A percentile compares a stretch with the other conserved stretches of the same genome.
Evolutionary conservation across 345 rosid species (phyloP).

Genomic region (Tarenaya hassleriana): DNA sequence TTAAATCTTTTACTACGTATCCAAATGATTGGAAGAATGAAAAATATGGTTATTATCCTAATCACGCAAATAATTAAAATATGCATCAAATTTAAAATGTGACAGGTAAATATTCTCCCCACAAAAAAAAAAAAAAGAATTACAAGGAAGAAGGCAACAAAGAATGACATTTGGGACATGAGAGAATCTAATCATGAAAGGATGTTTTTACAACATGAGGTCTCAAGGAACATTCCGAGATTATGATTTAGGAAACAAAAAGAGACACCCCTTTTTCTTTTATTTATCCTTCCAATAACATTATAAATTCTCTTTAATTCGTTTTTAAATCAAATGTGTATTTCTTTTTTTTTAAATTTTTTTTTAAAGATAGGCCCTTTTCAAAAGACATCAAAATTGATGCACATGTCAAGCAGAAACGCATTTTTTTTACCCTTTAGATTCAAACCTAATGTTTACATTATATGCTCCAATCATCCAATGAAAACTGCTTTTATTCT

Average conservation of each 20-base stretch:
- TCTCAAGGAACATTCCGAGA: constrained; percentile 33
- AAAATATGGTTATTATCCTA: no score
- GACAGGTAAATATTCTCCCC: neutral
- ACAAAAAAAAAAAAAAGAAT: neutral
- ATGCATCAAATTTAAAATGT: no score
- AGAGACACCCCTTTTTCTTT: constrained; percentile 27
- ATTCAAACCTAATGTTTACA: no score
- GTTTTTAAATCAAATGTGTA: constrained; percentile 9
- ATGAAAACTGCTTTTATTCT: no score
- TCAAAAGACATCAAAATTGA: no score
- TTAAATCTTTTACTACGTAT: no score
- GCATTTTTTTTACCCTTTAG: no score
- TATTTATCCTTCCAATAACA: constrained; percentile 15
- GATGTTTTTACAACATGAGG: constrained; percentile 23
- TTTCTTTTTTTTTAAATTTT: neutral
- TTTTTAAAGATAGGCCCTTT: no score
- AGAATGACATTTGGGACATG: constrained; percentile 18
- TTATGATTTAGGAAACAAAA: constrained; percentile 28
- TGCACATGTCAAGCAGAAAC: no score
- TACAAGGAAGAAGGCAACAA: constrained; percentile 15
- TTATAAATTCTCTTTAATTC: constrained; percentile 12
- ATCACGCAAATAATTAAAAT: no score
- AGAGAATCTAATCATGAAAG: constrained; percentile 27
- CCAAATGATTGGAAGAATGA: no score
- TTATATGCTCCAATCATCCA: no score